phyloP scores from a whole-genome alignment of 1,284 basidiomycete genomes.

The Cystobasidium sp. region DNA sequence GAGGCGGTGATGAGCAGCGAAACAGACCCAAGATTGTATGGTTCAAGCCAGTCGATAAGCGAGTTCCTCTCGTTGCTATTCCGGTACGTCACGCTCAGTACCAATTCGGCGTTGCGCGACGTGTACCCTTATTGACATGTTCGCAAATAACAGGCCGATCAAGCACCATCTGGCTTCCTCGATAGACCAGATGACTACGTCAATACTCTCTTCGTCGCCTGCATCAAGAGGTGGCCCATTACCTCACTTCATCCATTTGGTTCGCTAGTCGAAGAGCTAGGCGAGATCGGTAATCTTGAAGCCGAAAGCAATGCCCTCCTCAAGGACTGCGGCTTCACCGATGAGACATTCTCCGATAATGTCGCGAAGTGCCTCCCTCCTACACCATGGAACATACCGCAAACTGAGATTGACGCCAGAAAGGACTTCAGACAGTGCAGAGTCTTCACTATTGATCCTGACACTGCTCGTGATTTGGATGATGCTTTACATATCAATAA shows the following conservation, averaged over 20 bases:
- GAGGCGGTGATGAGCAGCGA: conserved; percentile 73
- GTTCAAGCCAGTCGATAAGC: conserved; percentile 99
- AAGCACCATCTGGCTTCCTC: conserved; percentile 94
- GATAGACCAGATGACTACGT: conserved; percentile 90
- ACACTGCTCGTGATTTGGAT: conserved; percentile 87
- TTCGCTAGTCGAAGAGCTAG: conserved; percentile 95
- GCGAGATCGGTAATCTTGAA: conserved; percentile 96
- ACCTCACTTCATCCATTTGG: conserved; percentile 93
- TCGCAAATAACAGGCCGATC: too few species aligned
- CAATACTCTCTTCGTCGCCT: conserved; percentile 92
- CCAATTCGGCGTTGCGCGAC: too few species aligned
- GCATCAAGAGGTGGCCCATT: conserved; percentile 88
- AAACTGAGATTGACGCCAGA: conserved; percentile 83
- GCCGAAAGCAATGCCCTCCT: conserved; percentile 96
- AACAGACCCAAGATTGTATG: conserved; percentile 90
- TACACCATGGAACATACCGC: conserved; percentile 90
- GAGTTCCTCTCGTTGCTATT: conserved; percentile 97
- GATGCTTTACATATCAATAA: conserved; percentile 87
- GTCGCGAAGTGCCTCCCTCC: conserved; percentile 96
- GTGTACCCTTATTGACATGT: too few species aligned
- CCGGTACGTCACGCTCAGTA: too few species aligned
- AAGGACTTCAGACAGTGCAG: conserved; percentile 83
- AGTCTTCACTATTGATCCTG: conserved; percentile 92
- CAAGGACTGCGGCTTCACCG: conserved; percentile 83
- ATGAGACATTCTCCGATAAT: conserved; percentile 61